These are phyloP conservation scores for Flaveria bidentis DNA, from an alignment of 129 eudicot species.

Conservation along the genomic window DNA sequence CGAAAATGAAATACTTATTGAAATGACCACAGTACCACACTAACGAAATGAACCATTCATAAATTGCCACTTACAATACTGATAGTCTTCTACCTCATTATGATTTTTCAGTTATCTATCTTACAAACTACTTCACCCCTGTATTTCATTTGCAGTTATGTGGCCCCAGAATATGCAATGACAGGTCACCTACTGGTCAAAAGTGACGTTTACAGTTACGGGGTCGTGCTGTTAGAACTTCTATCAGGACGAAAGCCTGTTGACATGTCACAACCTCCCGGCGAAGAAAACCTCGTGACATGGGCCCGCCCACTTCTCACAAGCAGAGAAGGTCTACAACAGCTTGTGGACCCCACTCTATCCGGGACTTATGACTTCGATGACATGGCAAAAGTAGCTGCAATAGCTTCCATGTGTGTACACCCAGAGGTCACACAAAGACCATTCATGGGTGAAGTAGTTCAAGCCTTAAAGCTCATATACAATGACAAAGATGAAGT, in stretches of 20 bases:
- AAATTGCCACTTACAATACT: neutral
- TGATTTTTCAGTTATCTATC: slow-evolving; percentile 7
- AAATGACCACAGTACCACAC: neutral
- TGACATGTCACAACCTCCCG: slow-evolving; percentile 93
- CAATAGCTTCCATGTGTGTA: slow-evolving; percentile 93
- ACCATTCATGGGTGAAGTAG: slow-evolving; percentile 99
- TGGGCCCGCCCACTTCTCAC: slow-evolving; percentile 92
- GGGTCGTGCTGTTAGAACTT: slow-evolving; percentile 90
- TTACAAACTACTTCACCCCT: slow-evolving; percentile 20
- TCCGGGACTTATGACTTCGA: slow-evolving; percentile 63
- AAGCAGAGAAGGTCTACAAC: slow-evolving; percentile 78
- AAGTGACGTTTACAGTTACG: slow-evolving; percentile 95
- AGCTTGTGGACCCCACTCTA: slow-evolving; percentile 69
- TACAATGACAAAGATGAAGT: slow-evolving; percentile 79
- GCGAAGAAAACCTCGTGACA: slow-evolving; percentile 91
- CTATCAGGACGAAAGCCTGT: slow-evolving; percentile 89
- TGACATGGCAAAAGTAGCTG: slow-evolving; percentile 94
- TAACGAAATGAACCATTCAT: neutral
- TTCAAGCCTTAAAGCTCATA: slow-evolving; percentile 88
- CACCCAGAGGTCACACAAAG: slow-evolving; percentile 94
- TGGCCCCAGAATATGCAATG: slow-evolving; percentile 99
- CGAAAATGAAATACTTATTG: neutral
- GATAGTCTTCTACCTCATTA: slow-evolving; percentile 1
- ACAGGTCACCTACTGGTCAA: slow-evolving; percentile 97
- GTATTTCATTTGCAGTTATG: slow-evolving; percentile 61